These are phyloP conservation scores for Penicillium expansum DNA, from an alignment of 2,329 filamentous ascomycete genomes.

Conservation along the genomic window DNA sequence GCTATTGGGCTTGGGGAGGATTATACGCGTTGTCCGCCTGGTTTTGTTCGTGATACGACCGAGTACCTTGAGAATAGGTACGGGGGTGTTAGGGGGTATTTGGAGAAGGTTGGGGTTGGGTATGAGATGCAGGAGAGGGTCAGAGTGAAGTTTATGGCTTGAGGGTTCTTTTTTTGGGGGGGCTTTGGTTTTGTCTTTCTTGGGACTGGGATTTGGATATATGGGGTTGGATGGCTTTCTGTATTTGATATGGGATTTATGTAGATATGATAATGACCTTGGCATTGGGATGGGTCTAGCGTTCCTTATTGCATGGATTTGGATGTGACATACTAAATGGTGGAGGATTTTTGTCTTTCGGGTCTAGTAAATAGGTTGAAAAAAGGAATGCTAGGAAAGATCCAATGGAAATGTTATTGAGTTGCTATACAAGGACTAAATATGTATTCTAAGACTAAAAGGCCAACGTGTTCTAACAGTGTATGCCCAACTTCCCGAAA, in stretches of 20 bases:
- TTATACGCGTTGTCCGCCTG: constrained; percentile 65
- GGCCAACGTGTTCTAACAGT: background rate
- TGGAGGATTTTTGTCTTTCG: too few species aligned
- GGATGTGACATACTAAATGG: background rate
- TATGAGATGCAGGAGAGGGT: constrained; percentile 43
- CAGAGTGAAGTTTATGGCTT: constrained; percentile 27
- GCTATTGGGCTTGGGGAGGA: constrained; percentile 70
- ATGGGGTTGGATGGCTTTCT: background rate
- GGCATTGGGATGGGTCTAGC: constrained; percentile 4
- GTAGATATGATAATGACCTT: constrained; percentile 15
- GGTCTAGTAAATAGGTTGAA: too few species aligned
- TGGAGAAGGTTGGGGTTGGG: constrained; percentile 61
- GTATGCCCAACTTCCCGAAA: background rate
- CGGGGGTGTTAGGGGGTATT: constrained; percentile 65
- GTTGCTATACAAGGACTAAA: too few species aligned
- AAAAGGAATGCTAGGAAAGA: too few species aligned
- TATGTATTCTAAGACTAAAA: background rate
- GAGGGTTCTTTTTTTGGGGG: background rate
- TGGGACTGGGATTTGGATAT: constrained; percentile 1
- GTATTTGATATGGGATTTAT: constrained; percentile 13
- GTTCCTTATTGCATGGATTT: background rate
- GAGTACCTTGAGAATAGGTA: constrained; percentile 60
- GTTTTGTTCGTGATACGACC: constrained; percentile 61
- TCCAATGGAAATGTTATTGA: too few species aligned
- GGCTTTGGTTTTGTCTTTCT: background rate